Percentiles rank a stretch among this genome's conserved stretches.
Evolutionary conservation across 164 flowering plant species (phyloP).

Genomic region (Aristolochia contorta): DNA sequence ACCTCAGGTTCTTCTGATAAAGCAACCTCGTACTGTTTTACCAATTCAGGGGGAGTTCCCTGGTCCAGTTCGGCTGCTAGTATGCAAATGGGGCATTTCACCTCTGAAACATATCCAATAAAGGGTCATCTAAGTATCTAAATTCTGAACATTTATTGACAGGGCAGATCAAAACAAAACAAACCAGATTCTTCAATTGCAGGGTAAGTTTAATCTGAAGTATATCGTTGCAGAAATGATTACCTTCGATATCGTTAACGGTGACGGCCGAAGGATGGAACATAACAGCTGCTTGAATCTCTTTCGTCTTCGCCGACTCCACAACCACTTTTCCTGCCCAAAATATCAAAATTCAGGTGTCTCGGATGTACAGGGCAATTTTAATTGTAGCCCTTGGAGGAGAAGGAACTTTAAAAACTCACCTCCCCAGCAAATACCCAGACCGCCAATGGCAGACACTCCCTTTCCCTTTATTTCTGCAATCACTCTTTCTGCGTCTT

Average conservation of each 20-base stretch:
- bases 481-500: constrained; percentile 47
- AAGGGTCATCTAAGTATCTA: no score
- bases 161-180: no score
- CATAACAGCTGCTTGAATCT: constrained; percentile 56
- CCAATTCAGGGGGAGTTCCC: constrained; percentile 55
- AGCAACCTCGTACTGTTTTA: constrained; percentile 57
- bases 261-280: constrained; percentile 62
- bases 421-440: constrained; percentile 81
- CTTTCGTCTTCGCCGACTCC: constrained; percentile 32
- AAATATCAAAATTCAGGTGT: not conserved
- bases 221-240: not conserved
- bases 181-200: no score
- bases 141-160: no score
- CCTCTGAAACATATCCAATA: constrained; percentile 28
- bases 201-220: no score
- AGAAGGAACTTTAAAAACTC: constrained; percentile 7
- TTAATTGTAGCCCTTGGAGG: no score
- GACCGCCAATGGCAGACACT: constrained; percentile 43
- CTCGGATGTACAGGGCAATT: no score
- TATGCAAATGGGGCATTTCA: constrained; percentile 51
- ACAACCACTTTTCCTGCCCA: constrained; percentile 59
- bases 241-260: constrained; percentile 59
- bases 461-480: constrained; percentile 51
- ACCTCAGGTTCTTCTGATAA: constrained; percentile 56
- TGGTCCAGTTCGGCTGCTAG: constrained; percentile 73